These are phyloP conservation scores for Solanum chacoense DNA, from an alignment of 305 asterid species.

Conservation along the genomic window DNA sequence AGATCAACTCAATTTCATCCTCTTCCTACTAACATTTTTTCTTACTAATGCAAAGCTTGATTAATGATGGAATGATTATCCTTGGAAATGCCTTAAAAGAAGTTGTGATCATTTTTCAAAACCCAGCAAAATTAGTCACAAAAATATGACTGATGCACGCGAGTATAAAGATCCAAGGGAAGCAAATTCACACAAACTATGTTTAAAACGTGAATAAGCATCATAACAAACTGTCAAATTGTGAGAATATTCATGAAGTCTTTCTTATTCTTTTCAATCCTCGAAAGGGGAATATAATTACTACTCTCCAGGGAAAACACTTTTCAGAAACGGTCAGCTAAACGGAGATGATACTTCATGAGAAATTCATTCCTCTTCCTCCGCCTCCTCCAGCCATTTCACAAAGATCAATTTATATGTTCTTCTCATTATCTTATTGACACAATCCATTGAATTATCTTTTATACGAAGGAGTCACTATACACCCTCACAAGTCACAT, in stretches of 20 bases:
- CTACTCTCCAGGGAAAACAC: not conserved
- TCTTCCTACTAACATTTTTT: not conserved
- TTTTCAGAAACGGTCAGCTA: slow-evolving; percentile 1
- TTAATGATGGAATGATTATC: not conserved
- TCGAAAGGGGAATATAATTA: not conserved
- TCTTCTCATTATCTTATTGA: not conserved
- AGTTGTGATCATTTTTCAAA: not conserved
- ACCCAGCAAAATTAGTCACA: not conserved
- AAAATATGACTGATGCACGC: not conserved
- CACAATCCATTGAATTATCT: not conserved
- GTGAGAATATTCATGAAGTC: not conserved
- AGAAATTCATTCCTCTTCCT: slow-evolving; percentile 68
- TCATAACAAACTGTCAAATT: not conserved
- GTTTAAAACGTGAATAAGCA: not conserved
- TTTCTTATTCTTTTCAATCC: not conserved
- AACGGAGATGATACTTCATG: not conserved
- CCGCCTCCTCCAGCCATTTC: slow-evolving; percentile 93
- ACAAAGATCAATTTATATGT: not conserved
- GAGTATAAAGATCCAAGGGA: not conserved
- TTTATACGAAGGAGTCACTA: not conserved
- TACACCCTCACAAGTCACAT: slow-evolving; percentile 12
- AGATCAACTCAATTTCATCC: not conserved
- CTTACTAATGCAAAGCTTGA: not conserved
- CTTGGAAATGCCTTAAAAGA: not conserved
- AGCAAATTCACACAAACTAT: not conserved